phyloP scores from a whole-genome alignment of 306 rosid species.

The Lagenaria siceraria region DNA sequence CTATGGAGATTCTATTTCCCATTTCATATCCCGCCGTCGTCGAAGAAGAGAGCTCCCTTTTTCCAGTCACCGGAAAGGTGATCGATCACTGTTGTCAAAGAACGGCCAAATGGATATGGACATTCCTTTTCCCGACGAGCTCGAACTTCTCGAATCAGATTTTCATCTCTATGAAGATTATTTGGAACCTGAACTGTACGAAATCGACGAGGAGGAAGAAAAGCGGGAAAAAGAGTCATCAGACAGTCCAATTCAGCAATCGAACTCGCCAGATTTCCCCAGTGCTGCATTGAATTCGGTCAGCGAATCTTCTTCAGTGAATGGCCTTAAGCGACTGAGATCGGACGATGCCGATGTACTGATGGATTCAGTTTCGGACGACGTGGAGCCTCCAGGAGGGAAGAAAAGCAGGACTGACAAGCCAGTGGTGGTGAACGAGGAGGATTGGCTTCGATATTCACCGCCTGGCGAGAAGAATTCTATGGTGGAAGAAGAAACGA shows the following conservation, averaged over 20 bases:
- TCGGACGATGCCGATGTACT: conserved; percentile 13
- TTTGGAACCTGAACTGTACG: conserved; percentile 27
- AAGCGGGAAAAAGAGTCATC: conserved; percentile 5
- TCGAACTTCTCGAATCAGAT: conserved; percentile 68
- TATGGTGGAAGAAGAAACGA: conserved; percentile 13
- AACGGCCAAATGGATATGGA: conserved; percentile 37
- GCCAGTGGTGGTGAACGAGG: conserved; percentile 10
- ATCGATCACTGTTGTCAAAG: background rate
- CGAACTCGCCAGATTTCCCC: background rate
- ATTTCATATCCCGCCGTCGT: background rate
- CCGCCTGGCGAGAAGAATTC: conserved; percentile 18
- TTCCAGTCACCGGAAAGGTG: background rate
- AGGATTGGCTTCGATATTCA: conserved; percentile 64
- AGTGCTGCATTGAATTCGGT: background rate
- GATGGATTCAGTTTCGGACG: conserved; percentile 1
- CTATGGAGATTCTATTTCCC: background rate
- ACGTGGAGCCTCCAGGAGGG: conserved; percentile 19
- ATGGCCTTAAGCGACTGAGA: conserved; percentile 46
- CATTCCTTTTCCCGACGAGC: conserved; percentile 70
- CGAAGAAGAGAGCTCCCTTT: background rate
- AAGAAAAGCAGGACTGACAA: conserved; percentile 40
- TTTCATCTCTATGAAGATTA: conserved; percentile 22
- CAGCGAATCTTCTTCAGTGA: conserved; percentile 17
- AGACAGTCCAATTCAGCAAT: background rate
- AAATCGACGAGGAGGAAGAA: conserved; percentile 25